Evolutionary conservation across 2,329 filamentous ascomycete genomes (phyloP).

Genomic region (Aspergillus sp.): DNA sequence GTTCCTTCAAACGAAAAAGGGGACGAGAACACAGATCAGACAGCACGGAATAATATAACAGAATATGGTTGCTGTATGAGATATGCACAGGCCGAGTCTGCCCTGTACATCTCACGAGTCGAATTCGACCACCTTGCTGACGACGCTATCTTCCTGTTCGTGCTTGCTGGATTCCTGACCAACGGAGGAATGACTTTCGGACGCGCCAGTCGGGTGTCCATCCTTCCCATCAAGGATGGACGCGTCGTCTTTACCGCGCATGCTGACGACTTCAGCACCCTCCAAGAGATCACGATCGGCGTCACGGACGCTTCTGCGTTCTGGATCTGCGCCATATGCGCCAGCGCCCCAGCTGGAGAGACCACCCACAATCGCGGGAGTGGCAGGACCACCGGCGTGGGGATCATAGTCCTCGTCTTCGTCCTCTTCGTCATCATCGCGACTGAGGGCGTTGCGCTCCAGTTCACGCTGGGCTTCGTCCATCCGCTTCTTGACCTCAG

Average conservation of each 20-base stretch:
- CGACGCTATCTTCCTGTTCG: slow-evolving; percentile 23
- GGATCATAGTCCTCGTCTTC: slow-evolving; percentile 66
- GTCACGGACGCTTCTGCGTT: slow-evolving; percentile 50
- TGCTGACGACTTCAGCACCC: slow-evolving; percentile 66
- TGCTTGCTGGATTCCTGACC: slow-evolving; percentile 6
- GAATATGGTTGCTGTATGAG: not conserved
- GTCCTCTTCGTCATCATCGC: slow-evolving; percentile 61
- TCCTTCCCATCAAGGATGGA: slow-evolving; percentile 29
- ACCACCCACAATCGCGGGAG: slow-evolving; percentile 30
- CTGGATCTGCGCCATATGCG: slow-evolving; percentile 54
- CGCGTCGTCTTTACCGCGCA: slow-evolving; percentile 31
- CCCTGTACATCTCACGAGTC: slow-evolving; percentile 21
- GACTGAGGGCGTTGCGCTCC: slow-evolving; percentile 73
- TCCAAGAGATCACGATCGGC: slow-evolving; percentile 63
- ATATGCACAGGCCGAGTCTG: not conserved
- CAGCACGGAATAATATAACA: not conserved
- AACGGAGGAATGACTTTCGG: slow-evolving; percentile 6
- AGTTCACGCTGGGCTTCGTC: slow-evolving; percentile 92
- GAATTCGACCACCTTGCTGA: slow-evolving; percentile 38
- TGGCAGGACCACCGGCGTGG: slow-evolving; percentile 15
- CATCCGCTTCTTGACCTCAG: slow-evolving; percentile 87
- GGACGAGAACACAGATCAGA: not conserved
- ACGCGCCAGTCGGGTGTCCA: not conserved
- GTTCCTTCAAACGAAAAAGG: not conserved
- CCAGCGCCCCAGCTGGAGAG: slow-evolving; percentile 39